Evolutionary conservation across 192 early-diverging fungal genomes (phyloP), one percentile per base, ranked within the genome.

Genomic region (Mortierella hygrophila): DNA sequence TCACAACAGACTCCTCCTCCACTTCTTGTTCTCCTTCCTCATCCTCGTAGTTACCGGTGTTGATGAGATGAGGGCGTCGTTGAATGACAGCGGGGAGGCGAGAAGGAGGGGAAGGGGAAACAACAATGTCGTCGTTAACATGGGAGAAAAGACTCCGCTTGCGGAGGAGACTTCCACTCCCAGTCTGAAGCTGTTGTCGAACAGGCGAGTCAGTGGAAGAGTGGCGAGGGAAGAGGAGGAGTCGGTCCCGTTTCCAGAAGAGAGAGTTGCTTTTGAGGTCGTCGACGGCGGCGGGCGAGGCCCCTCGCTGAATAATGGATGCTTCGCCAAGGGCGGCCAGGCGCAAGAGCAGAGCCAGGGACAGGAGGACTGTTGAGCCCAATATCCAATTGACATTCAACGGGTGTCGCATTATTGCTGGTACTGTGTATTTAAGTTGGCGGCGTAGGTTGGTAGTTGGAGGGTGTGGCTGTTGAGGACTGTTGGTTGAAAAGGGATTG

Each of bases 91-190:
- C 32, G 49, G 40, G 70, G 60, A 37, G 37, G 29, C 23, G 6
- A 29, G 35, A 2, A 23, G 37, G 68, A 60, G 68, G 82, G 20
- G 70, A 47, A 21, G 21, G 42, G 68, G 72, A 40, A 6, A 21
- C 41, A 23, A 69, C 37, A 70, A 60, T 20, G 69, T 81, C 76
- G 18, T 49, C 70, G 63, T 80, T 74, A 32, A 81, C 47, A 57
- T 80, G 78, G 37, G 84, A 73, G n/a, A 65, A 86, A 1, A 86
- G 72, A 72, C 79, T 81, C 29, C 83, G 74, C 74, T 71, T 77
- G 15, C 32, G 44, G 1, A 40, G 38, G 15, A 73, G 40, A 23
- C 38, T 37, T 38, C 20, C 38, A 63, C 21, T 13, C 6, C 18
- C 23, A 9, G 46, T 11, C 29, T 57, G 18, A 42, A 41, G 21